A percentile compares a stretch with the other conserved stretches of the same genome.
Conservation (phyloP, 2,329 filamentous ascomycete genomes). For the Chaetomiaceae sp. region DNA sequence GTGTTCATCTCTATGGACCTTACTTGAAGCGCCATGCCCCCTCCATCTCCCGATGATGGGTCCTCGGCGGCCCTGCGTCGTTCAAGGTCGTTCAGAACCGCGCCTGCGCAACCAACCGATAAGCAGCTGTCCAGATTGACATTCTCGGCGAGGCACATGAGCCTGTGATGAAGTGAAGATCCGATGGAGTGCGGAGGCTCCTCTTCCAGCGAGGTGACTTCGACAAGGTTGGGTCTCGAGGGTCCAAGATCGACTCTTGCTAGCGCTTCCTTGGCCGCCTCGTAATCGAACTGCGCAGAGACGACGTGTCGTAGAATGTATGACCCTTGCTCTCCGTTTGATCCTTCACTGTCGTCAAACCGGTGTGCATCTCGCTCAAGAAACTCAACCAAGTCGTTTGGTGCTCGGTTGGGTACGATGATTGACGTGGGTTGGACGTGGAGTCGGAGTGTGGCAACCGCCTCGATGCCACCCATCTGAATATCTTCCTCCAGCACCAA, state of each 20-base stretch:
- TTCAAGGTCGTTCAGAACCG: constrained; percentile 73
- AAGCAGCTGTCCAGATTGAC: constrained; percentile 70
- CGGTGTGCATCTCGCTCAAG: constrained; percentile 34
- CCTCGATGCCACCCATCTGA: constrained; percentile 60
- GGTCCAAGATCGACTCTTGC: constrained; percentile 51
- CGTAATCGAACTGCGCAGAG: constrained; percentile 66
- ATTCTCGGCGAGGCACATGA: constrained; percentile 63
- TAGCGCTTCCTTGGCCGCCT: constrained; percentile 62
- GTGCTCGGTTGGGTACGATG: constrained; percentile 45
- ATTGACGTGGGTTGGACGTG: constrained; percentile 53
- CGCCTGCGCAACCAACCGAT: constrained; percentile 83
- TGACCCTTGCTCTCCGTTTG: constrained; percentile 3
- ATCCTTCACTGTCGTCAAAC: constrained; percentile 23
- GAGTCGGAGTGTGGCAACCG: constrained; percentile 57
- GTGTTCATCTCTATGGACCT: constrained; percentile 69
- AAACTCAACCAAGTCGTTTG: constrained; percentile 36
- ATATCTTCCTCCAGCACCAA: constrained; percentile 76
- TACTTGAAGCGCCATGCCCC: constrained; percentile 54
- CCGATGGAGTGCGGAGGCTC: constrained; percentile 35
- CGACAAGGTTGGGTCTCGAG: constrained; percentile 47
- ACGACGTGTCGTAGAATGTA: constrained; percentile 62
- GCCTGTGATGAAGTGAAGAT: constrained; percentile 54
- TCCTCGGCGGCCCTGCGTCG: constrained; percentile 60
- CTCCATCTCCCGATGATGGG: constrained; percentile 53
- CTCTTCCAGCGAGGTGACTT: constrained; percentile 44